Base-by-base conservation (phyloP, 108 stramenopile species). In the Pseudonitzschia pungens region DNA sequence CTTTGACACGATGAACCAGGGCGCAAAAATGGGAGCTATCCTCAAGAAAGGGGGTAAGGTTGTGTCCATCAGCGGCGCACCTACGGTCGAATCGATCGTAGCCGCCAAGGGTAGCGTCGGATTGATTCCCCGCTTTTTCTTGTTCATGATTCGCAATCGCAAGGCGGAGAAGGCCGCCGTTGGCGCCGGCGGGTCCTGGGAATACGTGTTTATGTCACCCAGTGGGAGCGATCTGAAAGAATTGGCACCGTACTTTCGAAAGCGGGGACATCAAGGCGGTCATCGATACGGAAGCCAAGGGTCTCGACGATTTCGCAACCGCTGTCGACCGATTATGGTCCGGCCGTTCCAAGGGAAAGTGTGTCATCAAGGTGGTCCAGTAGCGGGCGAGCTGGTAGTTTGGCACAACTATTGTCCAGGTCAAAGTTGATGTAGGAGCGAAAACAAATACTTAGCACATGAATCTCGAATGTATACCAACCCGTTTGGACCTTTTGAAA, bases 1-100 rank as follows among this genome's bases (percentile, higher is more conserved):
- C 57, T 58, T 58, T 75, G 74, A 75, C 33, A 75, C 69, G 0
- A 58, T 33, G 41, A 36, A 71, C 31, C 16, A 71, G 54, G 55
- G 32, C 12, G 5, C 5, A 0, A n/a, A 58, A 16, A 58, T 71
- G 55, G 70, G 70, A 42, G 0, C 5, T 0, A 16, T 71, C 5
- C 14, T 71, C 12, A 71, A 71, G 26, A 56, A 71, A 33, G 70
- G 70, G n/a, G 70, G 70, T 2, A 71, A 71, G 33, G 31, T 71
- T 20, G 40, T 71, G 5, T 26, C 22, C 26, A 58, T 58, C 29
- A 58, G 57, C 27, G 57, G 57, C 7, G 4, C 26, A 26, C 72
- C 59, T 50, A 42, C 72, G 2, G 45, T 56, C 24, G 32, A 62
- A 51, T 22, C 48, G 2, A 45, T 62, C 62, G 20, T 6, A 6